Base-by-base conservation (phyloP, 495 filamentous ascomycete species). In the Pyronema domesticum region DNA sequence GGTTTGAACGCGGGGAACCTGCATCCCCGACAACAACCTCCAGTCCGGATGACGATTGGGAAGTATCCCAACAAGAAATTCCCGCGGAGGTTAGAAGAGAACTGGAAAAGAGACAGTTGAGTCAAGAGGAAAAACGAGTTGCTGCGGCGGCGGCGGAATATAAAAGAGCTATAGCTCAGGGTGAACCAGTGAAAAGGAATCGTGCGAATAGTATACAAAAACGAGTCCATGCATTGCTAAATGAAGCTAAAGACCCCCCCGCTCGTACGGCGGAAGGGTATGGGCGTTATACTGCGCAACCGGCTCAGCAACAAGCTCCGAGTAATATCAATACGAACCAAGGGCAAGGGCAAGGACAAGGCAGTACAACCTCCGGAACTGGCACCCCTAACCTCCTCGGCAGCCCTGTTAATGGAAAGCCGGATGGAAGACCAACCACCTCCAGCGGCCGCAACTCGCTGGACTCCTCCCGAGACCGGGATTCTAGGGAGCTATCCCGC, bases 91-190 rank as follows among this genome's bases (percentile, higher is more conserved):
- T 89, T 73, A 80, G 87, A 34, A 80, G 91, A 23, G 91, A 96
- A 65, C 73, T 95, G 6, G 91, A 98, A 66, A 78, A 88, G 17
- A 75, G 81, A 37, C 78, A 85, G 45, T 76, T 96, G 15, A 82
- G 82, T 15, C 80, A 86, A 66, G 91, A 96, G 68, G 91, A 98
- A 67, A 81, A 81, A 56, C 76, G 91, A n/a, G 93, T 98, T 8
- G 88, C 85, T 36, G 81, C 77, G 43, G 91, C 89, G 0, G 86
- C 86, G n/a, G 88, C 85, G 0, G 91, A 95, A 67, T 94, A 95
- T 63, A 80, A 84, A 3, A 75, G 79, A 55, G 80, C 82, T 23
- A 73, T 94, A 43, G 80, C 85, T 1, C 68, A 73, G 10, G 66
- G 71, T 37, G 63, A 68, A 43, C 61, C 63, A 3, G 74, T 70